phyloP scores from a whole-genome alignment of 1,284 basidiomycete species.

The Taiwanofungus camphoratus region DNA sequence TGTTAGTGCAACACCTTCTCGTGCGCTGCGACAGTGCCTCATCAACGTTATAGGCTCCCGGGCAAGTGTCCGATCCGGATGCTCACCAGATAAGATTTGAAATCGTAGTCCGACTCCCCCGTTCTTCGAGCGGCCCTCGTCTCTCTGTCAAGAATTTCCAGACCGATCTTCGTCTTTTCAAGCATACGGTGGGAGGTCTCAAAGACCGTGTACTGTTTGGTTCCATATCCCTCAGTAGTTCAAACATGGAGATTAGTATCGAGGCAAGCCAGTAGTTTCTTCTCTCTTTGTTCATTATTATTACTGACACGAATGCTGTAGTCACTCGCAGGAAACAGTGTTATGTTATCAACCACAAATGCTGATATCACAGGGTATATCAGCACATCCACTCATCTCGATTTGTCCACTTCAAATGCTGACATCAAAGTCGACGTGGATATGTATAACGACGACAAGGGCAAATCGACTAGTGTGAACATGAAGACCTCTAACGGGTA shows the following conservation, averaged over 20 bases:
- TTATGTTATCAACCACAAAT: slow-evolving; percentile 24
- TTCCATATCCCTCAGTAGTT: slow-evolving; percentile 11
- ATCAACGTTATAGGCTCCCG: slow-evolving; percentile 3
- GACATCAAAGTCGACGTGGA: slow-evolving; percentile 31
- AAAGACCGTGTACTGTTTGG: slow-evolving; percentile 15
- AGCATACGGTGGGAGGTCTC: slow-evolving; percentile 18
- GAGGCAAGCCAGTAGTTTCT: slow-evolving; percentile 7
- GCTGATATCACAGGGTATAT: slow-evolving; percentile 38
- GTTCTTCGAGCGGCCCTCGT: slow-evolving; percentile 1
- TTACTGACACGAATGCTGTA: background rate
- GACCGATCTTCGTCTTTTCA: slow-evolving; percentile 20
- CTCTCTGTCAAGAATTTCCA: slow-evolving; percentile 17
- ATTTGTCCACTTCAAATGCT: slow-evolving; percentile 34
- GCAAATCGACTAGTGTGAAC: slow-evolving; percentile 20
- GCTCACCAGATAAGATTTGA: slow-evolving; percentile 13
- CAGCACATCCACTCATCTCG: slow-evolving; percentile 30
- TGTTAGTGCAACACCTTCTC: slow-evolving; percentile 14
- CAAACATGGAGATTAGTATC: slow-evolving; percentile 10
- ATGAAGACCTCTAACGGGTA: slow-evolving; percentile 33
- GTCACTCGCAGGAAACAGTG: slow-evolving; percentile 5
- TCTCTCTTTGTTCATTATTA: background rate
- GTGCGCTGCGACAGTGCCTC: background rate
- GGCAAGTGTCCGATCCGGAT: slow-evolving; percentile 1
- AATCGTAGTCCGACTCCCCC: slow-evolving; percentile 19
- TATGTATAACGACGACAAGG: slow-evolving; percentile 26